Evolutionary conservation across 2,329 filamentous ascomycete genomes (phyloP).

Genomic region (Neofusicoccum cordaticola): DNA sequence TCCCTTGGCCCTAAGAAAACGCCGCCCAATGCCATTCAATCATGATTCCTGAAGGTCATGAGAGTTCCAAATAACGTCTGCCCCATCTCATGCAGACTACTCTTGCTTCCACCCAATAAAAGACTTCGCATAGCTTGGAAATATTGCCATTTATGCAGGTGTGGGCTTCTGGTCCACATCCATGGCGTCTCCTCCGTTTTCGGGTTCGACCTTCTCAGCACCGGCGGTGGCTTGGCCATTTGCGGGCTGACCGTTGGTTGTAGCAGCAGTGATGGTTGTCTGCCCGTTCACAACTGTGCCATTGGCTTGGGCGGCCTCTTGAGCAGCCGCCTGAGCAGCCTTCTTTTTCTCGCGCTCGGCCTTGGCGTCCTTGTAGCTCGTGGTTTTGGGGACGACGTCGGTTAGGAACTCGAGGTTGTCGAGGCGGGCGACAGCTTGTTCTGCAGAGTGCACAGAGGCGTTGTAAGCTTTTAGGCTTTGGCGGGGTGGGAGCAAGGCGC

Average conservation of each 20-base stretch:
- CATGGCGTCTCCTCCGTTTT: constrained; percentile 9
- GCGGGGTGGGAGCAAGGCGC: constrained; percentile 5
- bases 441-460: constrained; percentile 42
- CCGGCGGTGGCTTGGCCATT: constrained; percentile 1
- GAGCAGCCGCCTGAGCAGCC: not conserved
- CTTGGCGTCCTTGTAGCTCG: constrained; percentile 76
- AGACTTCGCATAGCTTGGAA: no score
- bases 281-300: constrained; percentile 10
- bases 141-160: not conserved
- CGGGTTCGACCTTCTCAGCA: not conserved
- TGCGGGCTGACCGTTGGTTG: not conserved
- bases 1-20: not conserved
- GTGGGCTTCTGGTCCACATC: constrained; percentile 6
- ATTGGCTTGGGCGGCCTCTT: not conserved
- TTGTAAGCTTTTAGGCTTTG: not conserved
- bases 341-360: constrained; percentile 50
- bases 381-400: constrained; percentile 85
- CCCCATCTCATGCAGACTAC: not conserved
- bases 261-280: not conserved
- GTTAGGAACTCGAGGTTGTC: constrained; percentile 94
- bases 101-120: no score
- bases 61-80: not conserved
- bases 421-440: constrained; percentile 78
- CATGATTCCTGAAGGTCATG: not conserved
- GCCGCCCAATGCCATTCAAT: constrained; percentile 1